These are phyloP conservation scores for Mastigamoeba balamuthi DNA, from an alignment of 78 protist genomes.

Conservation along the genomic window DNA sequence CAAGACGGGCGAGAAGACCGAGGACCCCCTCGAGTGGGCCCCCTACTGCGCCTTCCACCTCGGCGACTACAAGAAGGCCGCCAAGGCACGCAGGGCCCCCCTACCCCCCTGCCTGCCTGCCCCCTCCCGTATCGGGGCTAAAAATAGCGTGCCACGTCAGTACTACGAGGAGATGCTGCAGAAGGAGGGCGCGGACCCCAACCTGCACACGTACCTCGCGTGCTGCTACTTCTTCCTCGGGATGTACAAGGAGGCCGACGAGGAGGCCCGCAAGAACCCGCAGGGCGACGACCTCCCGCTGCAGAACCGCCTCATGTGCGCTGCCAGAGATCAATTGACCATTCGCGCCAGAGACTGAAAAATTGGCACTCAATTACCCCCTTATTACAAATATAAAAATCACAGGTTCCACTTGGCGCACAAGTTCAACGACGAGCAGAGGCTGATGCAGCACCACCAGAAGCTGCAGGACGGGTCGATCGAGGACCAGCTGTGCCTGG, in stretches of 20 bases:
- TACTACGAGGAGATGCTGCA: neutral
- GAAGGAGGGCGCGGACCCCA: neutral
- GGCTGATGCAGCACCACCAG: slow-evolving; percentile 44
- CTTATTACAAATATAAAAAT: too few species aligned
- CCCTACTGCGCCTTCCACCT: slow-evolving; percentile 55
- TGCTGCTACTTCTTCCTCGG: slow-evolving; percentile 32
- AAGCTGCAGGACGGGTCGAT: slow-evolving; percentile 37
- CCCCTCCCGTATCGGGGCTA: neutral
- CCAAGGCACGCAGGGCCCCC: neutral
- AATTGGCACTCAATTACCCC: too few species aligned
- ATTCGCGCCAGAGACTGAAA: too few species aligned
- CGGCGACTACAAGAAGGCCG: slow-evolving; percentile 51
- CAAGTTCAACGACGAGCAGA: slow-evolving; percentile 40
- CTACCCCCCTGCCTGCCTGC: neutral
- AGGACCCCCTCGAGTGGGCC: slow-evolving; percentile 22
- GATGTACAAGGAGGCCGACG: slow-evolving; percentile 35
- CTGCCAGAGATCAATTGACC: too few species aligned
- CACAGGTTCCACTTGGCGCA: slow-evolving; percentile 67
- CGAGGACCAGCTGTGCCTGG: slow-evolving; percentile 46
- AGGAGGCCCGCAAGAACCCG: slow-evolving; percentile 5
- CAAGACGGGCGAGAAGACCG: neutral
- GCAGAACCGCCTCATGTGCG: slow-evolving; percentile 55
- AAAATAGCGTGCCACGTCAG: too few species aligned
- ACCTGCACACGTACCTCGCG: neutral
- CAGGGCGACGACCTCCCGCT: neutral